Evolutionary conservation across 768 basidiomycete species (phyloP), one percentile per base, ranked within the genome.

Genomic region (Mycena haematopus): DNA sequence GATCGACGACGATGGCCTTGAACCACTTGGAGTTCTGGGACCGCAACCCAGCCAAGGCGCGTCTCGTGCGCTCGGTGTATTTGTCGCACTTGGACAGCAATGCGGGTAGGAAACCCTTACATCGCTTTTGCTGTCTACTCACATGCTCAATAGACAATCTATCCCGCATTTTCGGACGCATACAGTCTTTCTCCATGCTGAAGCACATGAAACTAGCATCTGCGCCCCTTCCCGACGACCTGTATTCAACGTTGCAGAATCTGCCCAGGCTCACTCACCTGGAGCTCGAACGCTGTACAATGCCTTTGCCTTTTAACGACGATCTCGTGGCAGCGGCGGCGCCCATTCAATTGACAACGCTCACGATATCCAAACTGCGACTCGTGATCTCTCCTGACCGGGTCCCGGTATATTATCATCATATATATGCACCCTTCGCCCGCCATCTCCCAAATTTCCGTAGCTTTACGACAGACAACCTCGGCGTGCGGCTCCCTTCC

Each of bases 11-110:
- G 1, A 22, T 46, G 6, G 64, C 64, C 10, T 11, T 51, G 19
- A 27, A 35, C 9, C 58, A 61, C 44, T 2, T 65, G 51, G n/a
- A 56, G 3, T 65, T 65, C 31, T 60, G 58, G 59, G 49, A 49
- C 7, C 31, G 49, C 2, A 47, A 57, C 21, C 47, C 42, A 9
- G 7, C 25, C 40, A 65, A 57, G 50, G 25, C 35, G 1, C 54
- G 52, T 29, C 51, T 57, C 15, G 59, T 65, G 17, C 58, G 64
- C 7, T 52, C 52, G 4, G 22, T 65, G 8, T 19, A 33, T 6
- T 24, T 65, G 1, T 35, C 25, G 1, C 36, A 57, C 1, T 10
- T 27, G n/a, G 15, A 14, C 6, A 9, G 31, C 15, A n/a, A 42
- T n/a, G 40, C 15, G 19, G 19, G 40, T 42, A n/a, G 19, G 15